Percentiles rank a stretch among this genome's conserved stretches.
These are phyloP conservation scores for Russula dissimulans DNA, from an alignment of 768 basidiomycete genomes.

Conservation along the genomic window DNA sequence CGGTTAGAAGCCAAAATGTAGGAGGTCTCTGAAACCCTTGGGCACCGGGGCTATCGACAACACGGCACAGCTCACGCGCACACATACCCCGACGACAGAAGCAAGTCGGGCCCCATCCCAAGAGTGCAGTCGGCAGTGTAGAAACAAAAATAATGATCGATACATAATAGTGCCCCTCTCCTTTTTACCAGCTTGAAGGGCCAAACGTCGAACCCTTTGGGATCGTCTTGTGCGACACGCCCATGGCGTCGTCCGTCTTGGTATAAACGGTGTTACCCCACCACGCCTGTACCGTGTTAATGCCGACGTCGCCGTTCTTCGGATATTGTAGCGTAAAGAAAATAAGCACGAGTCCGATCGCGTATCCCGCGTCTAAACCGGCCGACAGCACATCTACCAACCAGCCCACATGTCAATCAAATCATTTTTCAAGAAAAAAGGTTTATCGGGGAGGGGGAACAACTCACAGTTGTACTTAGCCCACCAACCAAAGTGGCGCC, in stretches of 20 bases:
- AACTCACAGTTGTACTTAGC: conserved; percentile 30
- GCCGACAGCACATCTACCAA: conserved; percentile 53
- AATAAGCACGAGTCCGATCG: conserved; percentile 45
- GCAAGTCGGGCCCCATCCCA: too few species aligned
- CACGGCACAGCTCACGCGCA: too few species aligned
- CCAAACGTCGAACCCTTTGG: conserved; percentile 13
- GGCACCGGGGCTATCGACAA: too few species aligned
- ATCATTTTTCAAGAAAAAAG: not conserved
- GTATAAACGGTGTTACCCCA: conserved; percentile 53
- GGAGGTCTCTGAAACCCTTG: too few species aligned
- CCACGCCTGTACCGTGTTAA: conserved; percentile 46
- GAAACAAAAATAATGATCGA: too few species aligned
- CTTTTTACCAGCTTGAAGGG: conserved; percentile 9
- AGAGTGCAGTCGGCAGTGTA: too few species aligned
- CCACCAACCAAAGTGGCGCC: conserved; percentile 33
- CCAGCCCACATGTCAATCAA: not conserved
- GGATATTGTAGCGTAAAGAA: conserved; percentile 61
- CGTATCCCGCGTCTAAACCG: conserved; percentile 63
- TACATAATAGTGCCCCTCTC: too few species aligned
- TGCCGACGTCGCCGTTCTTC: conserved; percentile 48
- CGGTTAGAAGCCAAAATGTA: too few species aligned
- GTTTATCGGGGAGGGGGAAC: conserved; percentile 3
- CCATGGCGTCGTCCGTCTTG: conserved; percentile 27
- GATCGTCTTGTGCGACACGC: conserved; percentile 14
- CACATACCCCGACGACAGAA: too few species aligned